These are phyloP conservation scores for Solanum paucissectum DNA, from an alignment of 257 asterid genomes.

Conservation along the genomic window DNA sequence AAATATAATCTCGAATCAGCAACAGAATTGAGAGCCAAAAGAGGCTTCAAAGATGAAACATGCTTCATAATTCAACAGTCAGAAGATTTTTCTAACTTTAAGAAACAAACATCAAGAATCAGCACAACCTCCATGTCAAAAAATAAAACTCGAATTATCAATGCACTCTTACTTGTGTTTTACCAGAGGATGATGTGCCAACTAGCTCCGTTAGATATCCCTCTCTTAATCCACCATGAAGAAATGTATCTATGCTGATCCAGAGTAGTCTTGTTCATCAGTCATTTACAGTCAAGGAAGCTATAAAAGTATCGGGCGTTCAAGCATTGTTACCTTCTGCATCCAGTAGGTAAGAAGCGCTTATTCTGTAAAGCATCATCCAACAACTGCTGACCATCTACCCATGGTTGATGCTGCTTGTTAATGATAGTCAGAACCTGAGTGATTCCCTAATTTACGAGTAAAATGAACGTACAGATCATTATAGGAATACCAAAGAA, in stretches of 20 bases:
- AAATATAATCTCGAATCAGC: not conserved
- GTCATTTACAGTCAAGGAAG: not conserved
- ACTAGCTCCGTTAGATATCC: slow-evolving; percentile 81
- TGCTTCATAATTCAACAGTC: not conserved
- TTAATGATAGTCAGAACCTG: slow-evolving; percentile 50
- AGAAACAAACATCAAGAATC: not conserved
- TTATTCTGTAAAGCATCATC: slow-evolving; percentile 46
- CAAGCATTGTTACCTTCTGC: slow-evolving; percentile 36
- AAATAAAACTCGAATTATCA: not conserved
- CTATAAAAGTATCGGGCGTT: not conserved
- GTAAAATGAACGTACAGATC: not conserved
- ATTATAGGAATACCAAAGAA: not conserved
- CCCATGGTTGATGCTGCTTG: slow-evolving; percentile 40
- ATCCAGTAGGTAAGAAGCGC: slow-evolving; percentile 50
- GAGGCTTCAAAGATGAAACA: not conserved
- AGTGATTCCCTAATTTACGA: slow-evolving; percentile 43
- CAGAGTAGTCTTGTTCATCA: not conserved
- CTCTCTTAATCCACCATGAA: slow-evolving; percentile 56
- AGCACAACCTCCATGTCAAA: not conserved
- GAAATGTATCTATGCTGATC: slow-evolving; percentile 62
- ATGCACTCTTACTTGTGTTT: slow-evolving; percentile 62
- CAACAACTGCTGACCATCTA: slow-evolving; percentile 59
- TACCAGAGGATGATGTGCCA: slow-evolving; percentile 85
- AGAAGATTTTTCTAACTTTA: not conserved
- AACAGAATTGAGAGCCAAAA: not conserved